Percentiles rank a stretch among this genome's conserved stretches.
These are phyloP conservation scores for Penicillium sp. DNA, from an alignment of 2,329 filamentous ascomycete genomes.

Conservation along the genomic window DNA sequence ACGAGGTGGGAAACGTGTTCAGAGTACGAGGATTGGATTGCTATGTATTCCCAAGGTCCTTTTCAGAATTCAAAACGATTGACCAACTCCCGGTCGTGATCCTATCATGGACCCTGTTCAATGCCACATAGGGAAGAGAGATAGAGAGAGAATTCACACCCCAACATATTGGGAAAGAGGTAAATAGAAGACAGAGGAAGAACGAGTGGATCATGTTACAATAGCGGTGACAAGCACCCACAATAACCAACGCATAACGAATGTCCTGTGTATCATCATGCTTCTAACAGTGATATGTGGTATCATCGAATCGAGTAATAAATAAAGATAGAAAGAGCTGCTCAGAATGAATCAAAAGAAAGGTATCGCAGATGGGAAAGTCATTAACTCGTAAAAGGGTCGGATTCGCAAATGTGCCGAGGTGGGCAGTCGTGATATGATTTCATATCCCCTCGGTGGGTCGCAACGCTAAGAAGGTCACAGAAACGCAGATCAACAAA, in stretches of 20 bases:
- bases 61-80: neutral
- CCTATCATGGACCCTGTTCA: neutral
- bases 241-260: conserved; percentile 13
- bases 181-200: neutral
- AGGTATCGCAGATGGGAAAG: conserved; percentile 21
- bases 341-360: conserved; percentile 5
- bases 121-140: neutral
- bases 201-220: conserved; percentile 17
- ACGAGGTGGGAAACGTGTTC: neutral
- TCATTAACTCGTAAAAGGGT: conserved; percentile 21
- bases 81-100: neutral
- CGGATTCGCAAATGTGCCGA: neutral
- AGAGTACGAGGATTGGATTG: neutral
- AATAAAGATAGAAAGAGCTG: neutral
- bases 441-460: conserved; percentile 1
- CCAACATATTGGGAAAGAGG: neutral
- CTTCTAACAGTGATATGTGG: conserved; percentile 28
- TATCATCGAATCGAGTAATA: conserved; percentile 22
- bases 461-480: neutral
- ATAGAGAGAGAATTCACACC: neutral
- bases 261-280: conserved; percentile 25
- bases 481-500: neutral
- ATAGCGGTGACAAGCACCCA: conserved; percentile 3
- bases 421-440: neutral
- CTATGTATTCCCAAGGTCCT: neutral